These are phyloP conservation scores for Candida argentea DNA, from an alignment of 805 yeast genomes.

Conservation along the genomic window DNA sequence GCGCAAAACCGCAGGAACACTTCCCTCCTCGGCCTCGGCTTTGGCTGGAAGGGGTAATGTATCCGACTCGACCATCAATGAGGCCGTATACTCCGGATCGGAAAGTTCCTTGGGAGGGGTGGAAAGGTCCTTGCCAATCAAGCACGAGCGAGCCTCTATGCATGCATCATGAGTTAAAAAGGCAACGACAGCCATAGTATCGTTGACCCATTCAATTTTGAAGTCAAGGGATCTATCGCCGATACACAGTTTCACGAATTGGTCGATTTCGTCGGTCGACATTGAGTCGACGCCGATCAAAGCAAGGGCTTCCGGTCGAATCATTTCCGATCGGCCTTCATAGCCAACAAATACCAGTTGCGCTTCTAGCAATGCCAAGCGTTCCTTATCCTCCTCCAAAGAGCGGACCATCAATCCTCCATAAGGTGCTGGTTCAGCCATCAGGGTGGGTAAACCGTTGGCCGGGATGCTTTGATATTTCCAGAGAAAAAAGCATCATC, in stretches of 20 bases:
- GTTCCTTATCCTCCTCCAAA: conserved; percentile 26
- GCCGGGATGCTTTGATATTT: no score
- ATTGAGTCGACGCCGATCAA: conserved; percentile 56
- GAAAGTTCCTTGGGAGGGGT: conserved; percentile 1
- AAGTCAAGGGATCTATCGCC: conserved; percentile 30
- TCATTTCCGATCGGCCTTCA: conserved; percentile 19
- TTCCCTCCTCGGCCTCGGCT: conserved; percentile 32
- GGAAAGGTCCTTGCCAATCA: not conserved
- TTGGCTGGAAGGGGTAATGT: conserved; percentile 32
- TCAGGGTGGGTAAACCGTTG: conserved; percentile 3
- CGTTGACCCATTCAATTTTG: conserved; percentile 59
- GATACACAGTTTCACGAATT: conserved; percentile 39
- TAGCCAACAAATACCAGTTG: conserved; percentile 24
- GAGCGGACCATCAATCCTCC: conserved; percentile 33
- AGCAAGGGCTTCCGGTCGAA: conserved; percentile 39
- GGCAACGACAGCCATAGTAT: conserved; percentile 44
- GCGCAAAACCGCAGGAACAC: conserved; percentile 23
- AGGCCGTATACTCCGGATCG: conserved; percentile 9
- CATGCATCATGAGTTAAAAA: conserved; percentile 38
- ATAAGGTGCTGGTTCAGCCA: conserved; percentile 17
- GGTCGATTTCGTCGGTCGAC: conserved; percentile 49
- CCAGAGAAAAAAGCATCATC: no score
- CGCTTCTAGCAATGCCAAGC: conserved; percentile 17
- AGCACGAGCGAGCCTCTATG: conserved; percentile 9
- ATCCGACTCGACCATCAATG: conserved; percentile 23